A percentile compares a stretch with the other conserved stretches of the same genome.
phyloP scores from a whole-genome alignment of 139 green algal genomes.

The Chloropicon primus region DNA sequence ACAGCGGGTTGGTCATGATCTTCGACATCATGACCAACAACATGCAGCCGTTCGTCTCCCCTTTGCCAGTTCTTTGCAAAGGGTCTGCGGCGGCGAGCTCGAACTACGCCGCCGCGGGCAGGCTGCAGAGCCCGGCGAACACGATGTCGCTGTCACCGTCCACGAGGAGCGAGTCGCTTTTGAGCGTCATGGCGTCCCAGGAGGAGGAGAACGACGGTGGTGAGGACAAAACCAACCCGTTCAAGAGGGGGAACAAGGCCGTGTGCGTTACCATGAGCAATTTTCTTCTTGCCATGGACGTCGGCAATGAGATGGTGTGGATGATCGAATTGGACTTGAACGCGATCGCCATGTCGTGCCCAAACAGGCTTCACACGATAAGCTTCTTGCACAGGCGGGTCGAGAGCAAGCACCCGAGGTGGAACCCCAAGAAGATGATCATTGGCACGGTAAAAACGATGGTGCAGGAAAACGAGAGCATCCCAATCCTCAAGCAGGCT shows the following conservation, averaged over 20 bases:
- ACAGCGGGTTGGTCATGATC: slow-evolving; percentile 16
- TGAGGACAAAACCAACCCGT: not conserved
- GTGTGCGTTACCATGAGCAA: not conserved
- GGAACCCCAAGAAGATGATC: not conserved
- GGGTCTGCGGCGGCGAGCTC: slow-evolving; percentile 21
- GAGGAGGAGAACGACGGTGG: slow-evolving; percentile 20
- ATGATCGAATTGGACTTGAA: not conserved
- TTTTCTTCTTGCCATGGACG: not conserved
- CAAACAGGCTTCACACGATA: not conserved
- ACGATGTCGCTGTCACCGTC: not conserved
- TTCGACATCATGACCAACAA: slow-evolving; percentile 11
- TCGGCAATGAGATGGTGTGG: not conserved
- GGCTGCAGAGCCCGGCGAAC: not conserved
- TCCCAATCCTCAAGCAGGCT: not conserved
- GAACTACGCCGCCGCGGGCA: slow-evolving; percentile 11
- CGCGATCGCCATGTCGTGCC: not conserved
- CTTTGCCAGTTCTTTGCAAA: slow-evolving; percentile 9
- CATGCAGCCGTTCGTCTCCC: not conserved
- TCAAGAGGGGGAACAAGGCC: not conserved
- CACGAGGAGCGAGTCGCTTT: not conserved
- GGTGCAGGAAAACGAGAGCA: not conserved
- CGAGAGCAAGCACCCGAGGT: not conserved
- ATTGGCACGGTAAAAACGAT: not conserved
- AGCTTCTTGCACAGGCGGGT: not conserved
- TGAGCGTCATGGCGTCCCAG: slow-evolving; percentile 3